Evolutionary conservation across 495 filamentous ascomycete genomes (phyloP).

Genomic region (Penicillium tannophilum): DNA sequence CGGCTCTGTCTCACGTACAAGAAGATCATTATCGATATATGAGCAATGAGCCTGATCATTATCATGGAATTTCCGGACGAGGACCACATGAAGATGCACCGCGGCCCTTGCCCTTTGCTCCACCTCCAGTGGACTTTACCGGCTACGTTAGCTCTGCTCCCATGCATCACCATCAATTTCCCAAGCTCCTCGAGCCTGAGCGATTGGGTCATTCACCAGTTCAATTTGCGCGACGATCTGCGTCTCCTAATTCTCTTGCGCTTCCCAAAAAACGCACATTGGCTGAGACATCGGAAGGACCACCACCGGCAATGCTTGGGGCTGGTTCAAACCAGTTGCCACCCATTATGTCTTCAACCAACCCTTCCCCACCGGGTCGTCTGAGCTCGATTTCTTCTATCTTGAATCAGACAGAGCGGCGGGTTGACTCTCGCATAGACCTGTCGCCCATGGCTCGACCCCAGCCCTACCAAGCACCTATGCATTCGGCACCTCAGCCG

Average conservation of each 20-base stretch:
- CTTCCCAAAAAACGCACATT: slow-evolving; percentile 50
- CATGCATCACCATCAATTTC: slow-evolving; percentile 43
- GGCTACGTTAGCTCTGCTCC: slow-evolving; percentile 44
- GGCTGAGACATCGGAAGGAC: slow-evolving; percentile 38
- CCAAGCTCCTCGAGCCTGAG: slow-evolving; percentile 45
- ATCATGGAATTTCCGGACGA: slow-evolving; percentile 4
- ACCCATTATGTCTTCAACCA: slow-evolving; percentile 45
- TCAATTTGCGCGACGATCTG: slow-evolving; percentile 43
- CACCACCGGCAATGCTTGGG: slow-evolving; percentile 36
- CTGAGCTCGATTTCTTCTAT: slow-evolving; percentile 81
- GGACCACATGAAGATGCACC: slow-evolving; percentile 24
- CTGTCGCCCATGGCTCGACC: slow-evolving; percentile 43
- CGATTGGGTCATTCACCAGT: slow-evolving; percentile 35
- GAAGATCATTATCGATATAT: slow-evolving; percentile 58
- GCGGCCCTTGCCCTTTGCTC: slow-evolving; percentile 38
- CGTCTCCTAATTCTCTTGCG: slow-evolving; percentile 39
- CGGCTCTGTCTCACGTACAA: slow-evolving; percentile 56
- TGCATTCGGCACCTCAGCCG: slow-evolving; percentile 29
- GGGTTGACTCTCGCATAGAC: slow-evolving; percentile 52
- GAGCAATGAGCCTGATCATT: slow-evolving; percentile 38
- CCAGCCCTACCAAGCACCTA: slow-evolving; percentile 34
- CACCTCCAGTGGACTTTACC: slow-evolving; percentile 56
- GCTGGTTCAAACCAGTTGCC: slow-evolving; percentile 48
- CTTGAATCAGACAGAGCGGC: slow-evolving; percentile 57
- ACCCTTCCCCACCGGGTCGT: slow-evolving; percentile 51